These are phyloP conservation scores for Colletotrichum australisinense DNA, from an alignment of 2,329 filamentous ascomycete species.

Conservation along the genomic window DNA sequence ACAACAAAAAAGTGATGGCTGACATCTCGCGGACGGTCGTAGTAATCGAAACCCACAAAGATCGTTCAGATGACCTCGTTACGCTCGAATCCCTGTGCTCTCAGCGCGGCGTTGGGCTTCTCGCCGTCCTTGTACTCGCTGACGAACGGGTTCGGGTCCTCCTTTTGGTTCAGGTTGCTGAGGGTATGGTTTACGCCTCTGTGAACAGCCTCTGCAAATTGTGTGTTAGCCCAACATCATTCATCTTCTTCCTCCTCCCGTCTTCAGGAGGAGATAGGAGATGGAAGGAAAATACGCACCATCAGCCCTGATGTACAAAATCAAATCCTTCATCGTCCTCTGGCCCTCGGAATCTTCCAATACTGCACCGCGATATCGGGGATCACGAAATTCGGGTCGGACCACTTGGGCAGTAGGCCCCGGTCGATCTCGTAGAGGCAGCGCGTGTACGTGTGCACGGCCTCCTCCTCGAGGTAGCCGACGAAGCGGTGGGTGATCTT, in stretches of 20 bases:
- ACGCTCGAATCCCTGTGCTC: constrained; percentile 84
- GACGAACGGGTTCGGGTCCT: constrained; percentile 93
- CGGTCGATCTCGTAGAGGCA: constrained; percentile 88
- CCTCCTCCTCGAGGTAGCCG: constrained; percentile 96
- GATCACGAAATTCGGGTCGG: constrained; percentile 74
- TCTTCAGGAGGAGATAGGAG: background rate
- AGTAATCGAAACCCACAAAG: background rate
- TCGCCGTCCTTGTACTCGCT: constrained; percentile 80
- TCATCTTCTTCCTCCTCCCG: background rate
- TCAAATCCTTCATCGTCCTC: constrained; percentile 84
- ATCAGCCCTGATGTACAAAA: constrained; percentile 90
- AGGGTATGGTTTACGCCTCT: constrained; percentile 97
- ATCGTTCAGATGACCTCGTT: constrained; percentile 75
- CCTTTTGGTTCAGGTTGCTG: constrained; percentile 84
- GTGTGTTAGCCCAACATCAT: background rate
- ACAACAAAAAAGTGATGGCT: background rate
- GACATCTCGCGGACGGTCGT: background rate
- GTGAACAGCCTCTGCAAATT: constrained; percentile 77
- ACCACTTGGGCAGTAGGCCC: constrained; percentile 87
- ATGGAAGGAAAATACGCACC: constrained; percentile 23
- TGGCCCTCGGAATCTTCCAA: constrained; percentile 91
- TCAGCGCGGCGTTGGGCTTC: constrained; percentile 74
- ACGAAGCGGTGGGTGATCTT: constrained; percentile 94
- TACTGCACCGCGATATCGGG: constrained; percentile 92
- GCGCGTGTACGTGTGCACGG: constrained; percentile 93